Conservation (phyloP, 2,329 filamentous ascomycete species). For the Bipolaris zeicola region DNA sequence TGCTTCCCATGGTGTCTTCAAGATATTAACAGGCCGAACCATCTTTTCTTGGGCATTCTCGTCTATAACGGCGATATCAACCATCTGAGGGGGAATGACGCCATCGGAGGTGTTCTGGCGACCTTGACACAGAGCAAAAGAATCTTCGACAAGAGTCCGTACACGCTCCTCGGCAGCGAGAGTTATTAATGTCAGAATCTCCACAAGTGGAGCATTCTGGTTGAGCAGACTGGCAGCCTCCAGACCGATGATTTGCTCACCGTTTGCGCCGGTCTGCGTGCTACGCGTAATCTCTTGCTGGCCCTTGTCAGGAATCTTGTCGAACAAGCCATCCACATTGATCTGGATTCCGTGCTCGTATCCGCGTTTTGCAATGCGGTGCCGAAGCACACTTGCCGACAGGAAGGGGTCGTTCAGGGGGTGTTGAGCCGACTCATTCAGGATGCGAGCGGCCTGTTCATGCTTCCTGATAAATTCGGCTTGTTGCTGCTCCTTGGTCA, state of each 20-base stretch:
- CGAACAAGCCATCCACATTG: slow-evolving; percentile 62
- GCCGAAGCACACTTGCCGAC: slow-evolving; percentile 63
- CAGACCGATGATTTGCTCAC: slow-evolving; percentile 63
- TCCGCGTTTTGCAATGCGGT: slow-evolving; percentile 62
- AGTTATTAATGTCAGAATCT: slow-evolving; percentile 82
- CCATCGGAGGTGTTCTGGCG: slow-evolving; percentile 82
- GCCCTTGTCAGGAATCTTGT: slow-evolving; percentile 44
- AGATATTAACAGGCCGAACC: slow-evolving; percentile 45
- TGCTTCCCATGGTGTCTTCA: slow-evolving; percentile 50
- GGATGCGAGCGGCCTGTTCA: slow-evolving; percentile 66
- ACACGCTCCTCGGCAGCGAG: slow-evolving; percentile 82
- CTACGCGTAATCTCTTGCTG: slow-evolving; percentile 41
- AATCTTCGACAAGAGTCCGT: slow-evolving; percentile 76
- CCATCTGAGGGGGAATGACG: slow-evolving; percentile 75
- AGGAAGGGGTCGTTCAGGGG: slow-evolving; percentile 78
- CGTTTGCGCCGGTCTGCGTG: slow-evolving; percentile 63
- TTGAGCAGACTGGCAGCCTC: slow-evolving; percentile 68
- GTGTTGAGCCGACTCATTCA: slow-evolving; percentile 66
- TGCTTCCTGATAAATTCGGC: slow-evolving; percentile 70
- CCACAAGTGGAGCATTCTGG: slow-evolving; percentile 72
- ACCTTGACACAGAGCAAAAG: slow-evolving; percentile 70
- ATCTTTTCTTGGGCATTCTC: slow-evolving; percentile 48
- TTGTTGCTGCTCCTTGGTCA: slow-evolving; percentile 68
- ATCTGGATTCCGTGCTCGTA: slow-evolving; percentile 64
- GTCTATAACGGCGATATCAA: slow-evolving; percentile 67